phyloP scores from a whole-genome alignment of 2,329 filamentous ascomycete species.

The Fusarium concolor region DNA sequence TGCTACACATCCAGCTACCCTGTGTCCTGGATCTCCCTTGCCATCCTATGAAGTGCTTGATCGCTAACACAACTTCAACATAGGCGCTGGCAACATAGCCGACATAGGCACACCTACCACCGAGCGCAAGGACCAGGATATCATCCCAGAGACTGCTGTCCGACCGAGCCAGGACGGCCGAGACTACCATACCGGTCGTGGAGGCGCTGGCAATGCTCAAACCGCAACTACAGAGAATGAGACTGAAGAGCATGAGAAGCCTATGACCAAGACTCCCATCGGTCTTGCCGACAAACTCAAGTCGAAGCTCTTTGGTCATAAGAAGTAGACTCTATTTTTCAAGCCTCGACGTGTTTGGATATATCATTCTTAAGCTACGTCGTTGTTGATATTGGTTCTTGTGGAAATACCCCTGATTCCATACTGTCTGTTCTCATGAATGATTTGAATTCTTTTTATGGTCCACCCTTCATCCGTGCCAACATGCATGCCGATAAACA shows the following conservation, averaged over 20 bases:
- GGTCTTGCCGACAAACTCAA: conserved; percentile 69
- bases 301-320: conserved; percentile 64
- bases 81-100: conserved; percentile 70
- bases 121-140: conserved; percentile 62
- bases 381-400: conserved; percentile 35
- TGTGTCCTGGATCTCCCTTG: background rate
- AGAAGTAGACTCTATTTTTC: conserved; percentile 53
- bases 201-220: conserved; percentile 68
- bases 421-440: conserved; percentile 26
- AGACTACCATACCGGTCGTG: conserved; percentile 69
- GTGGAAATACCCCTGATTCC: conserved; percentile 46
- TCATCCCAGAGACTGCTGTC: conserved; percentile 64
- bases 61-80: conserved; percentile 15
- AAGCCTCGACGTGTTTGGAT: conserved; percentile 1
- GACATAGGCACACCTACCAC: conserved; percentile 57
- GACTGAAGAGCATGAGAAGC: conserved; percentile 47
- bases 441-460: conserved; percentile 19
- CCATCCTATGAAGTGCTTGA: background rate
- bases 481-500: background rate
- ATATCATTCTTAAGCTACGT: conserved; percentile 1
- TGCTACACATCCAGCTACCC: background rate
- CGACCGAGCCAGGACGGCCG: conserved; percentile 60
- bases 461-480: conserved; percentile 15
- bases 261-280: conserved; percentile 47
- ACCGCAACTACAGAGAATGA: conserved; percentile 52